A percentile compares a stretch with the other conserved stretches of the same genome.
phyloP scores from a whole-genome alignment of 2,329 filamentous ascomycete species.

The Aspergillus udagawae region DNA sequence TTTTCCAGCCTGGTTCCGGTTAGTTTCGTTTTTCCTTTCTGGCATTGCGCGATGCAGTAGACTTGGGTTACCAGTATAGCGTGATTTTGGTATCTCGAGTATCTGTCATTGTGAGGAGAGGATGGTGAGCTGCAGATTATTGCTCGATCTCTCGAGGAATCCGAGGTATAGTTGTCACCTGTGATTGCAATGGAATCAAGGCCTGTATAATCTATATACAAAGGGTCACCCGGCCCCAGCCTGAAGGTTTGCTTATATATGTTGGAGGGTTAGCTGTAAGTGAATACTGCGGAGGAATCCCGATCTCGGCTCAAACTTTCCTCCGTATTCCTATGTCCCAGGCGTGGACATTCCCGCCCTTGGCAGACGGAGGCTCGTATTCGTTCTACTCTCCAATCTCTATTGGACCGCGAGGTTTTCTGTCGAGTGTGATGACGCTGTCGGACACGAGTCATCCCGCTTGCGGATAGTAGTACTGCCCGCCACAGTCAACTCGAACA shows the following conservation, averaged over 20 bases:
- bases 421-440: too few relatives aligned
- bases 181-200: too few relatives aligned
- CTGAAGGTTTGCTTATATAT: too few relatives aligned
- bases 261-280: too few relatives aligned
- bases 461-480: too few relatives aligned
- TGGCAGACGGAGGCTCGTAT: not conserved
- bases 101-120: conserved; percentile 12
- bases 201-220: too few relatives aligned
- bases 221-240: too few relatives aligned
- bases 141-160: not conserved
- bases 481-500: too few relatives aligned
- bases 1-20: conserved; percentile 67
- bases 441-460: too few relatives aligned
- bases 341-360: not conserved
- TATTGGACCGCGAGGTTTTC: too few relatives aligned
- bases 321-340: not conserved
- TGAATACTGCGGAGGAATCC: not conserved
- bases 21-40: not conserved
- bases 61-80: conserved; percentile 55
- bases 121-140: not conserved
- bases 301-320: not conserved
- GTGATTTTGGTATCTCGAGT: conserved; percentile 50
- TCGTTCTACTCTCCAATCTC: too few relatives aligned
- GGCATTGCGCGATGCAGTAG: not conserved
- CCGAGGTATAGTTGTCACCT: too few relatives aligned